Evolutionary conservation across 805 yeast genomes (phyloP), one percentile per base, ranked within the genome.

Genomic region (Wickerhamiella lipophila): DNA sequence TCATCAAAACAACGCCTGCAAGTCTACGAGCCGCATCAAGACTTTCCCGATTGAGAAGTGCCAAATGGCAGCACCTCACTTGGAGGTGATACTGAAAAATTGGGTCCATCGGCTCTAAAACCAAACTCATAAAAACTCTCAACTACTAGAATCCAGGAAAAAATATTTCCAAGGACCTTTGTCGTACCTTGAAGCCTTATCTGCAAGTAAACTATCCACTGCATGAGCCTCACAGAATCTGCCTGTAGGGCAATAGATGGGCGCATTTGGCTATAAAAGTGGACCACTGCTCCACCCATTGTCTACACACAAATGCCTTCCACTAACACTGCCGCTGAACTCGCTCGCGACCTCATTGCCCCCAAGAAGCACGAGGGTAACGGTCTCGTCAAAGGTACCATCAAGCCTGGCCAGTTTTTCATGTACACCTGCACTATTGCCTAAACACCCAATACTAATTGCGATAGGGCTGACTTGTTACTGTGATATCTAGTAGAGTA

Each of bases 281-380:
- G 32, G 5, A 6, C 32, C 32, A 11, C 32, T 13, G 5, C 5
- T 13, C 32, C 32, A 29, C 32, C 12, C 6, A 25, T 6, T 9
- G 13, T 13, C 12, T 13, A 6, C 32, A 29, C 38, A 32, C 18
- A 32, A 32, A 32, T 32, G 38, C 38, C 38, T 32, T 32, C 38
- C 11, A 8, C 35, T n/a, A 16, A 8, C 16, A 25, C 30, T n/a
- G 42, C 39, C 13, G 6, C 30, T 15, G 21, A 45, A 40, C 48
- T 45, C 25, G 42, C 34, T 19, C 30, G 36, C 32, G 41, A 35
- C 22, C 38, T 45, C 35, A 40, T 34, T 34, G 23, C 42, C 16
- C 36, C 48, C 23, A 29, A 22, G n/a, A 25, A 45, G 35, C 38
- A 32, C 19, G 38, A 32, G 19, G 18, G 21, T 11, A 16, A 16